Conservation (phyloP, 1,284 basidiomycete species). For the Kwoniella shivajii region DNA sequence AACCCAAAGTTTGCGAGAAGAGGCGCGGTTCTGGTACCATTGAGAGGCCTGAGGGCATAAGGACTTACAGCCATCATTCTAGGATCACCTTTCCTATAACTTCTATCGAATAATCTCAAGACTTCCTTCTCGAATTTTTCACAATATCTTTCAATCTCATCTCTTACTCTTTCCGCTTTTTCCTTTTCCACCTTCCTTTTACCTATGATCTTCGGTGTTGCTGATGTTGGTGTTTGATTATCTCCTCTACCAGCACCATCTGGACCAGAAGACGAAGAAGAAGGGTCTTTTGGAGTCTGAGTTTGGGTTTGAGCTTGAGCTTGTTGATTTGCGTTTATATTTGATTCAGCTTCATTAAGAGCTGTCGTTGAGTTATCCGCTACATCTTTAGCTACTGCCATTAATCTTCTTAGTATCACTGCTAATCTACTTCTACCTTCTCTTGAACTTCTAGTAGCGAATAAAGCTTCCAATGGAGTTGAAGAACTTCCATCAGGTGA, state of each 20-base stretch:
- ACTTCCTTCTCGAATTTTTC: slow-evolving; percentile 99
- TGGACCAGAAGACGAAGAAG: too few species aligned
- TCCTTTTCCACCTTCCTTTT: slow-evolving; percentile 47
- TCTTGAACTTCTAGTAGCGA: slow-evolving; percentile 63
- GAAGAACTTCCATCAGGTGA: slow-evolving; percentile 25
- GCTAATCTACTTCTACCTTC: slow-evolving; percentile 88
- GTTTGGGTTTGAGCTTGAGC: too few species aligned
- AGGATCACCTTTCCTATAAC: slow-evolving; percentile 94
- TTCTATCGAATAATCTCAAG: slow-evolving; percentile 90
- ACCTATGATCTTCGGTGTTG: slow-evolving; percentile 20
- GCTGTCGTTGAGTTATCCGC: slow-evolving; percentile 46
- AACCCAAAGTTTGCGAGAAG: too few species aligned
- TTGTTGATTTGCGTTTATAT: slow-evolving; percentile 10
- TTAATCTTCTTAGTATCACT: slow-evolving; percentile 81
- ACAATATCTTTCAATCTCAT: slow-evolving; percentile 84
- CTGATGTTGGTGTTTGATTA: slow-evolving; percentile 7
- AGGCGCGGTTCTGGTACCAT: too few species aligned
- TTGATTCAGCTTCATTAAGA: slow-evolving; percentile 65
- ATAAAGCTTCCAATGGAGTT: slow-evolving; percentile 48
- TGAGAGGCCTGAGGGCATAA: too few species aligned
- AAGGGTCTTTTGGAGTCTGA: slow-evolving; percentile 18
- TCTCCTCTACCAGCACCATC: slow-evolving; percentile 19
- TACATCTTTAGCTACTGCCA: slow-evolving; percentile 81
- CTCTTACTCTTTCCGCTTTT: slow-evolving; percentile 57
- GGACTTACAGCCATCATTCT: slow-evolving; percentile 94